Evolutionary conservation across 192 early-diverging fungal genomes (phyloP).

Genomic region (Coemansia sp.): DNA sequence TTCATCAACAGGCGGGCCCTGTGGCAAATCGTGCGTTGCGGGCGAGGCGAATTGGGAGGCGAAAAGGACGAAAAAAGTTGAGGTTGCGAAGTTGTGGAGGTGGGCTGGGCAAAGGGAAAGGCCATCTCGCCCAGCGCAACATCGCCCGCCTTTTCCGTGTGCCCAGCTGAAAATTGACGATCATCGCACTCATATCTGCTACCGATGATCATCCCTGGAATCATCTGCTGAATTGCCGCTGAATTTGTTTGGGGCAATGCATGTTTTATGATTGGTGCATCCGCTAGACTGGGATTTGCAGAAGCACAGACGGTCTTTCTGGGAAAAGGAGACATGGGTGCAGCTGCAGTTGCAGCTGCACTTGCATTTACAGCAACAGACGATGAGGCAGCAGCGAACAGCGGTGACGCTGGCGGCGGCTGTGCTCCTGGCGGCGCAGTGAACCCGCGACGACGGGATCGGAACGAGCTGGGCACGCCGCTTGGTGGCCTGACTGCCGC

Average conservation of each 20-base stretch:
- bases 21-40: slow-evolving; percentile 43
- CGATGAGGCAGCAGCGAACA: slow-evolving; percentile 5
- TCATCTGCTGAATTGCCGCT: background rate
- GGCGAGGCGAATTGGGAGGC: slow-evolving; percentile 32
- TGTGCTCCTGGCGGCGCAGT: slow-evolving; percentile 35
- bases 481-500: slow-evolving; percentile 32
- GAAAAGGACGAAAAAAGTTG: slow-evolving; percentile 52
- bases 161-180: background rate
- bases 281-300: background rate
- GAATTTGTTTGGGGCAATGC: slow-evolving; percentile 2
- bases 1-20: slow-evolving; percentile 39
- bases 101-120: slow-evolving; percentile 13
- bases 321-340: slow-evolving; percentile 5
- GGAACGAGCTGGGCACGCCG: slow-evolving; percentile 28
- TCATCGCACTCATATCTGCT: background rate
- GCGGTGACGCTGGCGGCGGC: slow-evolving; percentile 11
- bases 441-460: slow-evolving; percentile 37
- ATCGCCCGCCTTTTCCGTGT: background rate
- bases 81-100: slow-evolving; percentile 6
- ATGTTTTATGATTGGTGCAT: slow-evolving; percentile 1
- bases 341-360: slow-evolving; percentile 6
- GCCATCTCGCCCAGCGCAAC: slow-evolving; percentile 1
- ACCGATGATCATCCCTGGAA: background rate
- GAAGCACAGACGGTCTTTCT: slow-evolving; percentile 1
- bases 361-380: background rate